A percentile compares a stretch with the other conserved stretches of the same genome.
phyloP scores from a whole-genome alignment of 345 rosid genomes.

The Citrus mangshanensis region DNA sequence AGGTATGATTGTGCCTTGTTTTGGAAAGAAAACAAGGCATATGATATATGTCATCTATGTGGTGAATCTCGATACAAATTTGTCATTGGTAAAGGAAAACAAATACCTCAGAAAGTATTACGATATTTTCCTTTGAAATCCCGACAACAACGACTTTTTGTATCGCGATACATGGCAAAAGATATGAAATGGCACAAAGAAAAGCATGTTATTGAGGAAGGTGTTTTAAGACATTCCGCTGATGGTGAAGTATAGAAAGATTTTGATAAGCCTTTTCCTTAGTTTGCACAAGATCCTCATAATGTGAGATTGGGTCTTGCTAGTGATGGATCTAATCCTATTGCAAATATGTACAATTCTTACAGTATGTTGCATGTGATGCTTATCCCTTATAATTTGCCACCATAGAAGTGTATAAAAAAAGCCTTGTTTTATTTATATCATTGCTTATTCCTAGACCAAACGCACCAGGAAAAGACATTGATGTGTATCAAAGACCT shows the following conservation, averaged over 20 bases:
- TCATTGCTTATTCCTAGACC: not conserved
- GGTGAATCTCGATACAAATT: not conserved
- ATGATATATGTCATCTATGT: not conserved
- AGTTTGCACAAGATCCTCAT: not conserved
- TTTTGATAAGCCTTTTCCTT: too few species aligned
- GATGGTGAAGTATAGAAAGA: not conserved
- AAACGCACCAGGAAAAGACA: not conserved
- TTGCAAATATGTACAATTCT: not conserved
- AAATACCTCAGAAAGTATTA: not conserved
- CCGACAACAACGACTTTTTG: not conserved
- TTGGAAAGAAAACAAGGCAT: not conserved
- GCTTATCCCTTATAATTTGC: too few species aligned
- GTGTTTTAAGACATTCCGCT: not conserved
- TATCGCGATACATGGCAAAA: not conserved
- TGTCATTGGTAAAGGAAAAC: not conserved
- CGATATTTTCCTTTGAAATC: not conserved
- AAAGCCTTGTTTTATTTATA: not conserved
- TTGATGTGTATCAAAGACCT: not conserved
- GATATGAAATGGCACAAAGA: not conserved
- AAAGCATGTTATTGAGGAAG: not conserved
- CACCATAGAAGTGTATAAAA: not conserved
- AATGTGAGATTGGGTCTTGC: too few species aligned
- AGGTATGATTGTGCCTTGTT: too few species aligned
- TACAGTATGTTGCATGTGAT: not conserved
- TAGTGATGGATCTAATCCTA: not conserved